These are phyloP conservation scores for Heliamphora pulchella DNA, from an alignment of 179 eudicot species.

Conservation along the genomic window DNA sequence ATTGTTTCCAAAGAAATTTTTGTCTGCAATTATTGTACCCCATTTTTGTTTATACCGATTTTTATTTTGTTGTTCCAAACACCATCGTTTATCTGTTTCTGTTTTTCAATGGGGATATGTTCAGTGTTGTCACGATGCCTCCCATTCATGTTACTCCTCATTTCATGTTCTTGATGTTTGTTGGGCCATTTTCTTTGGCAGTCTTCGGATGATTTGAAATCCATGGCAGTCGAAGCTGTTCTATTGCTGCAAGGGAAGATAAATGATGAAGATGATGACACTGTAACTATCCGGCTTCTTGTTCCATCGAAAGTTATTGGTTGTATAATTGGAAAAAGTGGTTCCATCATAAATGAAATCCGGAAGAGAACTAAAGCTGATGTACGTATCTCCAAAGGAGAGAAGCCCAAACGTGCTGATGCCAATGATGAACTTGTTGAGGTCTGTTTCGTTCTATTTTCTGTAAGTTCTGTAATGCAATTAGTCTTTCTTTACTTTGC, in stretches of 20 bases:
- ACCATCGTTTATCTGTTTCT: neutral
- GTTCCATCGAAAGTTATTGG: slow-evolving; percentile 79
- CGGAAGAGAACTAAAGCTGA: slow-evolving; percentile 75
- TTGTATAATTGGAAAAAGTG: slow-evolving; percentile 81
- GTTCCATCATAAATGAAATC: slow-evolving; percentile 83
- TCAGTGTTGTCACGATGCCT: neutral
- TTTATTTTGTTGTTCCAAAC: too few relatives aligned
- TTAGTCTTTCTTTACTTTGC: neutral
- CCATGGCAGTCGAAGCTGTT: slow-evolving; percentile 90
- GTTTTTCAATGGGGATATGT: neutral
- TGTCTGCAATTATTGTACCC: neutral
- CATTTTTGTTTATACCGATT: neutral
- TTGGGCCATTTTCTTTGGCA: slow-evolving; percentile 23
- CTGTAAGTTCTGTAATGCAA: neutral
- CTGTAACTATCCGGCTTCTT: slow-evolving; percentile 52
- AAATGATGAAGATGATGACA: slow-evolving; percentile 75
- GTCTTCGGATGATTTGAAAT: slow-evolving; percentile 73
- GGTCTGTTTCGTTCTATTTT: slow-evolving; percentile 32
- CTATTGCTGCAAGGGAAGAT: slow-evolving; percentile 87
- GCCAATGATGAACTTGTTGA: slow-evolving; percentile 64
- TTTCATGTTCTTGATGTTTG: neutral
- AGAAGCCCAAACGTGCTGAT: slow-evolving; percentile 55
- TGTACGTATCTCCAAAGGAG: slow-evolving; percentile 69
- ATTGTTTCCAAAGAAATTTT: neutral
- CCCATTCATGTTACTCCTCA: neutral